phyloP scores from a whole-genome alignment of 1,284 basidiomycete genomes.

The Cutaneotrichosporon arboriforme region DNA sequence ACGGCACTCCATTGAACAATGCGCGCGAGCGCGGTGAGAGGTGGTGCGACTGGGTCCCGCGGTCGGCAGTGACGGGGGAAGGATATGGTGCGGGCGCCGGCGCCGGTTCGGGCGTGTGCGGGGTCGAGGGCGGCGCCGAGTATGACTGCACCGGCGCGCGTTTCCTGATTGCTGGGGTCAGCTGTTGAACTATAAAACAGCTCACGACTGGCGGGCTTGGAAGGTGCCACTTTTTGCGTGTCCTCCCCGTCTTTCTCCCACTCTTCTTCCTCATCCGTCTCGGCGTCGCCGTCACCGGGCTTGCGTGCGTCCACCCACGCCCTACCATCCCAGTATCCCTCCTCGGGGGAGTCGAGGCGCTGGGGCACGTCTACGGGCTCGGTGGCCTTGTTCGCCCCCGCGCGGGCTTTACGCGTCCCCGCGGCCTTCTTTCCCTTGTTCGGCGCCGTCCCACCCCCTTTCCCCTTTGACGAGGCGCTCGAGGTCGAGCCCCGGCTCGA shows the following conservation, averaged over 20 bases:
- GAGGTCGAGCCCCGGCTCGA: neutral
- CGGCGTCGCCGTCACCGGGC: no score
- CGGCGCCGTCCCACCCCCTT: neutral
- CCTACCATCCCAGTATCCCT: constrained; percentile 9
- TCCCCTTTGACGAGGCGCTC: neutral
- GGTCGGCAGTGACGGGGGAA: neutral
- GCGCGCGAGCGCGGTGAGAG: neutral
- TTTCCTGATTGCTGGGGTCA: neutral
- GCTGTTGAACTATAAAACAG: neutral
- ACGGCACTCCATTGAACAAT: neutral
- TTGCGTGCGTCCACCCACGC: neutral
- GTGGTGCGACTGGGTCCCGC: no score
- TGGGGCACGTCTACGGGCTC: neutral
- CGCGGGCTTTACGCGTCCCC: neutral
- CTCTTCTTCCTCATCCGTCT: neutral
- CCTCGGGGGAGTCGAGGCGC: neutral
- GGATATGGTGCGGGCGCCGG: neutral
- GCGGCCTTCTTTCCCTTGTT: neutral
- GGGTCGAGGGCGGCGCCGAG: neutral
- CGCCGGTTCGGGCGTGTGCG: neutral
- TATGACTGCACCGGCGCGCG: neutral
- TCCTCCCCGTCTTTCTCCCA: neutral
- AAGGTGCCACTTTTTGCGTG: no score
- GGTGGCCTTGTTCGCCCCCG: neutral
- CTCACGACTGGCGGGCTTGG: no score